Conservation (phyloP, 2,329 filamentous ascomycete genomes). For the Tolypocladium guangdongense region DNA sequence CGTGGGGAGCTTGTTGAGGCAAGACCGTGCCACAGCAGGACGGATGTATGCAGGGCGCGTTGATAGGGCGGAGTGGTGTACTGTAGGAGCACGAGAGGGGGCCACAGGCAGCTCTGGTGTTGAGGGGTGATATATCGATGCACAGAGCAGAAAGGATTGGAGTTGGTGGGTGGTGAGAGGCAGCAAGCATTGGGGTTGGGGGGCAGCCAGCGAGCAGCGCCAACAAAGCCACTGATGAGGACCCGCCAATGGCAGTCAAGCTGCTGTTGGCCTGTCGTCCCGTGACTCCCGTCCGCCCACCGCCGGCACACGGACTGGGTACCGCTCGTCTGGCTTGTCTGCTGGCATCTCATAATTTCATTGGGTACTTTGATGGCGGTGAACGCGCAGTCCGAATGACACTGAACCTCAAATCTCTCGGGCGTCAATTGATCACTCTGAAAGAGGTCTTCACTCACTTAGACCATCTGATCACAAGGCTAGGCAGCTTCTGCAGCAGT, state of each 20-base stretch:
- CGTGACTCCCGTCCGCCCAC: neutral
- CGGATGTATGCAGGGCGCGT: neutral
- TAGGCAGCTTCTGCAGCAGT: no score
- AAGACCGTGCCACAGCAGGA: neutral
- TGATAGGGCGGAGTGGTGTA: neutral
- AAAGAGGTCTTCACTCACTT: no score
- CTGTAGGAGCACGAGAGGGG: neutral
- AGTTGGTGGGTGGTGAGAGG: neutral
- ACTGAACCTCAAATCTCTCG: no score
- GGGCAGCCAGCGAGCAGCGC: neutral
- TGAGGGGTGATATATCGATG: neutral
- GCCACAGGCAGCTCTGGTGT: neutral
- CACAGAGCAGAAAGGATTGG: neutral
- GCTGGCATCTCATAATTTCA: no score
- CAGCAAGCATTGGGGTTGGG: no score
- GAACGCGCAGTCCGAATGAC: no score
- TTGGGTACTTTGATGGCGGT: no score
- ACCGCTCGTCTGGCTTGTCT: neutral
- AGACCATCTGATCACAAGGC: no score
- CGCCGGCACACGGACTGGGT: neutral
- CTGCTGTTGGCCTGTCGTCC: neutral
- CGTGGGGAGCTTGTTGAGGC: neutral
- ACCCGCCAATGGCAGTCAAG: neutral
- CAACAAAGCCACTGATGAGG: neutral
- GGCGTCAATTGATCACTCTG: no score